Conservation (phyloP, 2,329 filamentous ascomycete genomes). For the Rhynchosporium agropyri region DNA sequence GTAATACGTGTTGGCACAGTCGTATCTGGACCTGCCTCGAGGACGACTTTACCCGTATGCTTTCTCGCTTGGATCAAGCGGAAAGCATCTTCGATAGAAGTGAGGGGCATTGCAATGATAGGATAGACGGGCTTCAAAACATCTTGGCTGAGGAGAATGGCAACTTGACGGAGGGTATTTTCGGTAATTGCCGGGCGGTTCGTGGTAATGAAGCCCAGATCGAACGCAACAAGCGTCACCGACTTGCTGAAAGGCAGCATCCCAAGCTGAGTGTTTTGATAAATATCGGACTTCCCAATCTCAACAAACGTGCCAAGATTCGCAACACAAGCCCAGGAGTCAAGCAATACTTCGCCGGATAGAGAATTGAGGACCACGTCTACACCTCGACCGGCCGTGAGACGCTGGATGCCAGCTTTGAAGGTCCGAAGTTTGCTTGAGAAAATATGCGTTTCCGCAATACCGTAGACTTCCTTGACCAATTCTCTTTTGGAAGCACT, state of each 20-base stretch:
- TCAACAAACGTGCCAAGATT: conserved; percentile 45
- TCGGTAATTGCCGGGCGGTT: background rate
- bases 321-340: conserved; percentile 42
- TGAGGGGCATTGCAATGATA: background rate
- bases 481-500: conserved; percentile 42
- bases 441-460: conserved; percentile 5
- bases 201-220: background rate
- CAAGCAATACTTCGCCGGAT: conserved; percentile 30
- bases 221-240: conserved; percentile 12
- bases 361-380: conserved; percentile 38
- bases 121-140: background rate
- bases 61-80: background rate
- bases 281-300: conserved; percentile 7
- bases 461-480: background rate
- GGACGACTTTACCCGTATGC: background rate
- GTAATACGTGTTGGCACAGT: background rate
- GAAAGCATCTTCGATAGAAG: background rate
- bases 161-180: background rate
- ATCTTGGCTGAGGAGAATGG: background rate
- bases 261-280: conserved; percentile 13
- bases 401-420: conserved; percentile 4
- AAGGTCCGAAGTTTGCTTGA: conserved; percentile 25
- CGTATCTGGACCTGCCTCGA: background rate
- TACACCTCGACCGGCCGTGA: conserved; percentile 32
- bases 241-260: conserved; percentile 1